phyloP scores from a whole-genome alignment of 495 filamentous ascomycete genomes.

The Aspergillus nidulans region DNA sequence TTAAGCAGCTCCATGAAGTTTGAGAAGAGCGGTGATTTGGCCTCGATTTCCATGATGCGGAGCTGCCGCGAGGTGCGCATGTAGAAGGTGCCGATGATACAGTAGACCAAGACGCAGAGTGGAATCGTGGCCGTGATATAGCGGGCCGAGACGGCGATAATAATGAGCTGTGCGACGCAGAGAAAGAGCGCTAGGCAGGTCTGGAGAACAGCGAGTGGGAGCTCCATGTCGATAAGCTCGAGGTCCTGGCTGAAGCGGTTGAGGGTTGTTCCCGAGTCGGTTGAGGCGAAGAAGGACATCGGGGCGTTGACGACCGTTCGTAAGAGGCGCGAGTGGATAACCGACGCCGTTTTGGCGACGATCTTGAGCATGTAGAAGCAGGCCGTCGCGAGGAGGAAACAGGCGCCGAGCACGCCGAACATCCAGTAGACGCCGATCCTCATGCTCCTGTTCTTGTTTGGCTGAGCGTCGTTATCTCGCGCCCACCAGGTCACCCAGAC shows the following conservation, averaged over 20 bases:
- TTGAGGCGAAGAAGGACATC: not conserved
- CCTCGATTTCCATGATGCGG: slow-evolving; percentile 53
- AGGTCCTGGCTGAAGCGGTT: slow-evolving; percentile 3
- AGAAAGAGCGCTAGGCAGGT: not conserved
- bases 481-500: too few species aligned
- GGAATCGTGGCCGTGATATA: not conserved
- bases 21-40: slow-evolving; percentile 63
- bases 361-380: too few species aligned
- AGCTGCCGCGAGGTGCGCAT: slow-evolving; percentile 59
- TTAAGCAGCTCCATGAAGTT: slow-evolving; percentile 62
- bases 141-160: not conserved
- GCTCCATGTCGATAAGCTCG: not conserved
- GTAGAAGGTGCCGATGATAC: slow-evolving; percentile 51
- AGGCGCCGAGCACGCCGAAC: too few species aligned
- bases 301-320: not conserved
- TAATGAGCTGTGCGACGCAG: not conserved
- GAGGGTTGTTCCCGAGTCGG: not conserved
- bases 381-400: too few species aligned
- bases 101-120: not conserved
- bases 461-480: too few species aligned
- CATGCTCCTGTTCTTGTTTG: too few species aligned
- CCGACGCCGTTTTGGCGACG: too few species aligned
- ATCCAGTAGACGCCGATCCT: too few species aligned
- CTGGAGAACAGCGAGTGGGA: not conserved
- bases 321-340: not conserved